phyloP scores from a whole-genome alignment of 106 monocot species.

The Phalaenopsis equestris region DNA sequence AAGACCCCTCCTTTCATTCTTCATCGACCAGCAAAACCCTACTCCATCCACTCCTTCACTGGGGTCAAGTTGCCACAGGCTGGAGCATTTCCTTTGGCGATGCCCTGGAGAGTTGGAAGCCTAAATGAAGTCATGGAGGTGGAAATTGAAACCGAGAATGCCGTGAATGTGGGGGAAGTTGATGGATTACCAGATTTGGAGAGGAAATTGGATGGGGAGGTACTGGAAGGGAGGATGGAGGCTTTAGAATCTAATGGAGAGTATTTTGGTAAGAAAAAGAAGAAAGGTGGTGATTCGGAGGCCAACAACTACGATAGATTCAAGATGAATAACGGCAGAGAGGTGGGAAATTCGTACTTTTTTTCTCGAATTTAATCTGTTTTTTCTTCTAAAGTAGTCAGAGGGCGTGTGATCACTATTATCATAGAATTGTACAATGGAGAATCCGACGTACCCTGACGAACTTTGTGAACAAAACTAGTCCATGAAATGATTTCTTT shows the following conservation, averaged over 20 bases:
- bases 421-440: neutral
- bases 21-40: neutral
- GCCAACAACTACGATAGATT: slow-evolving; percentile 5
- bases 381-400: neutral
- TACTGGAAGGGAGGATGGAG: neutral
- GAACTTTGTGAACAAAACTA: neutral
- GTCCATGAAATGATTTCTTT: neutral
- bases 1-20: neutral
- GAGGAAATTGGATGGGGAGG: neutral
- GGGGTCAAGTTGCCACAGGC: neutral
- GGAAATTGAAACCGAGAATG: neutral
- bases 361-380: neutral
- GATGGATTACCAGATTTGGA: neutral
- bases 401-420: too few species aligned
- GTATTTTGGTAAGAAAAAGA: neutral
- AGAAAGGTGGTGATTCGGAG: neutral
- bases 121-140: neutral
- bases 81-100: neutral
- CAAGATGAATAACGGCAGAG: slow-evolving; percentile 8
- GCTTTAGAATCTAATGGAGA: neutral
- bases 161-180: neutral
- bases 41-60: neutral
- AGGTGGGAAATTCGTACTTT: neutral
- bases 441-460: neutral
- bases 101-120: neutral